Evolutionary conservation across 306 rosid species (phyloP).

Genomic region (Quercus mongolica): DNA sequence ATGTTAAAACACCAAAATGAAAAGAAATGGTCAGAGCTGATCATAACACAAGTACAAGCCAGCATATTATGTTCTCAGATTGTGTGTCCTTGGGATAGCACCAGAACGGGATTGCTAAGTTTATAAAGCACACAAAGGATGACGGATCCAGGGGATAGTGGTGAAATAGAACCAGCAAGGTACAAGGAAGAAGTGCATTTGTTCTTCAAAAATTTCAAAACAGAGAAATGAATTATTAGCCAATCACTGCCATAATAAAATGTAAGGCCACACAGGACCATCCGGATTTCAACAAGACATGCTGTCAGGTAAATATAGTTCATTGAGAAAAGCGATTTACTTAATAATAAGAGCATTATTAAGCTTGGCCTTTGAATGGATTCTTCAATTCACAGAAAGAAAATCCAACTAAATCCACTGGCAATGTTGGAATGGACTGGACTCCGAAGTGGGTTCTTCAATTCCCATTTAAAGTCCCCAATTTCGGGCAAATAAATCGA

Average conservation of each 20-base stretch:
- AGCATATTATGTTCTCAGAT: neutral
- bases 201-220: neutral
- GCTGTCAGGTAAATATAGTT: conserved; percentile 1
- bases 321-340: conserved; percentile 1
- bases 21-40: neutral
- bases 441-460: neutral
- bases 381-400: neutral
- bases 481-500: neutral
- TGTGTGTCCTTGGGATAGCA: neutral
- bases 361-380: neutral
- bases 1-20: neutral
- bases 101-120: neutral
- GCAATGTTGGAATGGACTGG: neutral
- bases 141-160: neutral
- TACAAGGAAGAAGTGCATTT: neutral
- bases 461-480: neutral
- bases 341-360: neutral
- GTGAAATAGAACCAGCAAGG: neutral
- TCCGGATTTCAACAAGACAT: conserved; percentile 8
- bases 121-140: neutral
- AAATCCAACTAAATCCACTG: neutral
- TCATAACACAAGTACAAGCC: neutral
- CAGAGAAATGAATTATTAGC: conserved; percentile 1
- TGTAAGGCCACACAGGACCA: neutral
- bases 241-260: conserved; percentile 5